These are phyloP conservation scores for Fusarium sp. DNA, from an alignment of 2,329 filamentous ascomycete species.

Conservation along the genomic window DNA sequence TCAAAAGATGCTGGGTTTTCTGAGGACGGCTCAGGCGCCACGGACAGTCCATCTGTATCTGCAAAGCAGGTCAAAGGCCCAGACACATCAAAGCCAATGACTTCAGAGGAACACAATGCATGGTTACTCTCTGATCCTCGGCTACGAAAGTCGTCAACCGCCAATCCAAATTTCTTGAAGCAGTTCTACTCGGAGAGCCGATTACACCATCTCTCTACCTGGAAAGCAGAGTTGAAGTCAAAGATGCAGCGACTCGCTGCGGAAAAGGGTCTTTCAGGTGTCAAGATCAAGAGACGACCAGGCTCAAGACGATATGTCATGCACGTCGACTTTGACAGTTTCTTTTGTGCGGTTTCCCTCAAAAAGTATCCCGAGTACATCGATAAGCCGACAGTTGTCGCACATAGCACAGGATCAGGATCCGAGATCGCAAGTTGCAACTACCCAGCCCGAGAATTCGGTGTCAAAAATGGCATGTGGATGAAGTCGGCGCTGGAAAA, in stretches of 20 bases:
- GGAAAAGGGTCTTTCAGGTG: conserved; percentile 68
- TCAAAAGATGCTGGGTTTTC: not conserved
- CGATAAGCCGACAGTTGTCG: conserved; percentile 87
- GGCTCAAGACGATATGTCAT: conserved; percentile 85
- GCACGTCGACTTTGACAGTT: conserved; percentile 98
- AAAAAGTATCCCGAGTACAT: conserved; percentile 80
- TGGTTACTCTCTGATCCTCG: conserved; percentile 85
- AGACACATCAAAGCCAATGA: conserved; percentile 71
- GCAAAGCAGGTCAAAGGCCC: conserved; percentile 4
- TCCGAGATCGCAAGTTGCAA: conserved; percentile 99
- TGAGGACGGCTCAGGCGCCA: not conserved
- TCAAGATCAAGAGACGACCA: conserved; percentile 63
- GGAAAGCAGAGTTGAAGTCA: conserved; percentile 95
- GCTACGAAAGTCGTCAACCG: conserved; percentile 88
- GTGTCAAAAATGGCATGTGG: conserved; percentile 99
- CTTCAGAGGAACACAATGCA: conserved; percentile 93
- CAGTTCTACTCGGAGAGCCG: conserved; percentile 97
- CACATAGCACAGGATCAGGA: conserved; percentile 85
- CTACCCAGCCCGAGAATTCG: conserved; percentile 86
- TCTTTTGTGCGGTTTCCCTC: conserved; percentile 92
- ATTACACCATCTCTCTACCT: conserved; percentile 92
- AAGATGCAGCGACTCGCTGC: conserved; percentile 84
- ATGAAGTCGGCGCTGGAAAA: conserved; percentile 90
- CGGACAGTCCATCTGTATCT: not conserved
- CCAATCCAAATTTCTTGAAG: conserved; percentile 92